Evolutionary conservation across 179 eudicot genomes (phyloP), one percentile per base, ranked within the genome.

Genomic region (Amaranthus tricolor): DNA sequence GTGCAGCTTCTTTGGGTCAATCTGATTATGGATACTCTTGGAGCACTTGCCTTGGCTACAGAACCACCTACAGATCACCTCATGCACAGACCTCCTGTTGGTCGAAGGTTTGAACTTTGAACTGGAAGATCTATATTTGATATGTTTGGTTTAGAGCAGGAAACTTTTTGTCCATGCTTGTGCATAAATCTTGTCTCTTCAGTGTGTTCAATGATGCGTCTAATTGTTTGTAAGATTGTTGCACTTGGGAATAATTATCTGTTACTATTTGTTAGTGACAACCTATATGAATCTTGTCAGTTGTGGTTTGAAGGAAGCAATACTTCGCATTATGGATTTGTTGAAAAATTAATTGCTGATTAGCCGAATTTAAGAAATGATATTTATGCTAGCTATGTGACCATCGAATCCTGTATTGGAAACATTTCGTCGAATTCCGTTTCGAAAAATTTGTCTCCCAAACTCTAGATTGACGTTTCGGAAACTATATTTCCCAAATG

Each of bases 21-120:
- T 86, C 90, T 93, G 68, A 93, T 94, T 70, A 92, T 94, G 98
- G 98, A 94, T 81, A 94, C 98, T 73, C 90, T 94, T 64, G 98
- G 98, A 75, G 98, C 98, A 24, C 93, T 93, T 76, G 98, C 98
- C 10, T 85, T 93, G 79, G 98, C 98, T 77, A 94, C 98, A 59
- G 98, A 94, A 84, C 97, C 98, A 73, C 97, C 97, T 20, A 94
- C 98, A 40, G 92, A 94, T 81, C 89, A 87, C 75, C 94, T 94
- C 24, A 94, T 94, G 98, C 81, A 72, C 21, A 84, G 97, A 75
- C 58, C 87, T 78, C 98, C 98, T 57, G 96, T 94, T 79, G 98
- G 97, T 74, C 90, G 98, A 77, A 92, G 97, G 98, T 94, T 76
- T 20, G 86, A 74, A 72, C 53, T 94, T 76, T 20, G 86, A 74